Evolutionary conservation across 2,329 filamentous ascomycete genomes (phyloP), one percentile per base, ranked within the genome.

Genomic region (Fusarium hainanense): DNA sequence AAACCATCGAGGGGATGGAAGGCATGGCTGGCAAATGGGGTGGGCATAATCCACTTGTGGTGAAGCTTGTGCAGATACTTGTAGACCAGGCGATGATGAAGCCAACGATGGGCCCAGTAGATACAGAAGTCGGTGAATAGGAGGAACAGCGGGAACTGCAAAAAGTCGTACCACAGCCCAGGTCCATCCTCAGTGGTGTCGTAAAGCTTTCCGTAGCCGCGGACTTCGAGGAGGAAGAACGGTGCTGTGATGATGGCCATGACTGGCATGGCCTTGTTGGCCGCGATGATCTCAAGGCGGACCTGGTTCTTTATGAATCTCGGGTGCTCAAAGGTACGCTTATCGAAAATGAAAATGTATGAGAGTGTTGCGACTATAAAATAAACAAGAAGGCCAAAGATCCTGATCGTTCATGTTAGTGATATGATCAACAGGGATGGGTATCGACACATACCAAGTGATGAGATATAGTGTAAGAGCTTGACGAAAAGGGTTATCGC

Each of bases 41-140:
- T 97, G 5, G 95, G 95, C 93, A 98, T 97, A 82, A 98, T 98
- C 95, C 95, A 98, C 85, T 97, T 98, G 89, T 98, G 95, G 82
- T 98, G 95, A 71, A 94, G 91, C 88, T 98, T 98, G 88, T 98
- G 95, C 51, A 98, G 86, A 72, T 85, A 85, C 85, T 94, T 97
- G 88, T 98, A 98, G 54, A 82, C 74, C 55, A 83, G 77, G 18
- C 92, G 92, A 81, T 94, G 90, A 82, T 97, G 94, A 66, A 97
- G 87, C 60, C 88, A 91, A 60, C 94, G 91, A 84, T 97, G 94
- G 76, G 97, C 95, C 87, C 92, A 93, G 86, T 97, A 97, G 83
- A 97, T 94, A 82, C 87, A 90, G 80, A 91, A 91, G 82, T 97
- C 94, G 82, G 94, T 97, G 79, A 97, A 97, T 77, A 90, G 78